These are phyloP conservation scores for Ganoderma lucidum DNA, from an alignment of 1,284 basidiomycete species.

Conservation along the genomic window DNA sequence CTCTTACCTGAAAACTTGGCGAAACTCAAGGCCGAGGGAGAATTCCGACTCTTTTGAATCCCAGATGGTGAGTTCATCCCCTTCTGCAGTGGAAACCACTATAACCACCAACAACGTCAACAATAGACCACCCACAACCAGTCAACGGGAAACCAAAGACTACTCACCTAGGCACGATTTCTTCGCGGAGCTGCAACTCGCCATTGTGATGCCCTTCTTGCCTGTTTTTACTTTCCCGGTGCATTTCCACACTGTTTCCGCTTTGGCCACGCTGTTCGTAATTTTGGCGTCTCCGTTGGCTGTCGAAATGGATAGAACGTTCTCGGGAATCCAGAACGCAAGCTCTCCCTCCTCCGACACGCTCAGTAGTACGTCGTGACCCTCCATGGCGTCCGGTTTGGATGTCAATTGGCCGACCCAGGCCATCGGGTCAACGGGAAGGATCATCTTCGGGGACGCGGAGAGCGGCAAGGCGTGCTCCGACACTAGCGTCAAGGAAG, in stretches of 20 bases:
- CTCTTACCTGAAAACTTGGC: slow-evolving; percentile 65
- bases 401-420: slow-evolving; percentile 64
- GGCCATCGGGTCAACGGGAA: slow-evolving; percentile 92
- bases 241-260: slow-evolving; percentile 59
- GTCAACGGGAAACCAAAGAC: slow-evolving; percentile 12
- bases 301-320: slow-evolving; percentile 24
- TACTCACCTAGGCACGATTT: slow-evolving; percentile 81
- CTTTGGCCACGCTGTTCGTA: not conserved
- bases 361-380: slow-evolving; percentile 81
- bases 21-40: slow-evolving; percentile 86
- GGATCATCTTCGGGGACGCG: slow-evolving; percentile 59
- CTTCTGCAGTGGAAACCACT: slow-evolving; percentile 65
- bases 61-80: slow-evolving; percentile 90
- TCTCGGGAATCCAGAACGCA: slow-evolving; percentile 82
- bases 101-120: slow-evolving; percentile 12
- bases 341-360: slow-evolving; percentile 78
- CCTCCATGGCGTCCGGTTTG: slow-evolving; percentile 45
- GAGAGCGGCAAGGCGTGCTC: slow-evolving; percentile 58
- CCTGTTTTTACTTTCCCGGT: slow-evolving; percentile 82
- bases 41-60: slow-evolving; percentile 96
- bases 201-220: slow-evolving; percentile 67
- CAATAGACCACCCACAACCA: not conserved
- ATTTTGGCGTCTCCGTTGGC: slow-evolving; percentile 1
- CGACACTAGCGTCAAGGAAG: slow-evolving; percentile 51
- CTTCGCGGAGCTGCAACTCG: slow-evolving; percentile 87